Base-by-base conservation (phyloP, 2,329 filamentous ascomycete species). In the Dothistroma septosporum region DNA sequence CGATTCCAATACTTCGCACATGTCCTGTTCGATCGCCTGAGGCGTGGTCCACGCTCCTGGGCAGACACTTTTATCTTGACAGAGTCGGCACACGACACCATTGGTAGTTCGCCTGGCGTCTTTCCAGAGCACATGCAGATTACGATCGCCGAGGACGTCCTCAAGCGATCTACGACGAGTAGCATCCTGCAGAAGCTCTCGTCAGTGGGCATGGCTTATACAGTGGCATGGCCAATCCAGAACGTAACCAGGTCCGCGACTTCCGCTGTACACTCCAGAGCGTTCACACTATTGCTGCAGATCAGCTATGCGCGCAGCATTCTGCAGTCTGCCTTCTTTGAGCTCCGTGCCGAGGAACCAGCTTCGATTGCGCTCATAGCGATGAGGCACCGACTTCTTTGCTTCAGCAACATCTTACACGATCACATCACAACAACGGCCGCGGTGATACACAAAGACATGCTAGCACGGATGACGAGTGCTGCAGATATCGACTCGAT, bases 31-130 rank as follows among this genome's bases (percentile, higher is more conserved):
- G 84, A 87, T 58, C 86, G 88, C 53, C 82, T 97, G 49, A 89
- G 94, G 66, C 79, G 59, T 12, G 35, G 47, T 74, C 53, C 76
- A 77, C 12, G 75, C 80, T 77, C 71, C 74, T 70, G 75, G 75
- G 87, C 88, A 63, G 91, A 97, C 72, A 85, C 87, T 21, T 96
- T 93, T 70, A 82, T 89, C 0, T 78, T 97, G 31, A 94, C 89
- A 0, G 90, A 92, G 66, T 76, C 91, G 1, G 87, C 88, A 0
- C 89, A 91, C 60, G 87, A 87, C 59, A 86, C 89, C 0, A 92
- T 91, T 71, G 80, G 78, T 5, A 71, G 70, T 0, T 69, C 84
- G 1, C 66, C 76, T 0, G 76, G 77, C 1, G 74, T 90, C 1
- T 84, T 91, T 58, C 67, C 80, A 1, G 83, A 87, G 53, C 83